phyloP scores from a whole-genome alignment of 2,329 filamentous ascomycete genomes.

The Sporothrix phasma region DNA sequence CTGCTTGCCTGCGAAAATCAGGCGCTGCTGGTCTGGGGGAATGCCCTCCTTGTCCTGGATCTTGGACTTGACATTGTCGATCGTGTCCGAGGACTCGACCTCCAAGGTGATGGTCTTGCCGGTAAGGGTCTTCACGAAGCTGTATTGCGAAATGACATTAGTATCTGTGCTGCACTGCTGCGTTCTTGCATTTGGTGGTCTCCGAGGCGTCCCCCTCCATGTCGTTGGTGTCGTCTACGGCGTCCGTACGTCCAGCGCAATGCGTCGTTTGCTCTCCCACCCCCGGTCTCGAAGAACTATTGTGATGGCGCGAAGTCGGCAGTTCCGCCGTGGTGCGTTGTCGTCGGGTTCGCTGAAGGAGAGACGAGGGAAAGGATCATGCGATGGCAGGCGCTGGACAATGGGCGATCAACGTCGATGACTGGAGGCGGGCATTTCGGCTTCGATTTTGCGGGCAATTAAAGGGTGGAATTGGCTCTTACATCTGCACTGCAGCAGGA shows the following conservation, averaged over 20 bases:
- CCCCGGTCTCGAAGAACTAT: not conserved
- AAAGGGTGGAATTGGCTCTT: constrained; percentile 34
- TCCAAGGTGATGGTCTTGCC: constrained; percentile 99
- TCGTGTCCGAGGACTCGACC: constrained; percentile 97
- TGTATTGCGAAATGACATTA: constrained; percentile 31
- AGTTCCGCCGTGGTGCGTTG: not conserved
- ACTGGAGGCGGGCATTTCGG: not conserved
- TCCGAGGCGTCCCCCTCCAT: not conserved
- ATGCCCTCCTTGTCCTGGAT: constrained; percentile 99
- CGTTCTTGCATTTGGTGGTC: not conserved
- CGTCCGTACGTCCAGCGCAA: not conserved
- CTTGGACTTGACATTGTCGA: constrained; percentile 99
- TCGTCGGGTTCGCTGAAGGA: not conserved
- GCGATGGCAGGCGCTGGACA: not conserved
- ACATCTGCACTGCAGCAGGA: constrained; percentile 71
- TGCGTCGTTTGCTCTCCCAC: not conserved
- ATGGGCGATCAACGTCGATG: not conserved
- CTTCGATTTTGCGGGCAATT: not conserved
- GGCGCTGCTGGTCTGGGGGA: constrained; percentile 92
- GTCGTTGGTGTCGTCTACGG: not conserved
- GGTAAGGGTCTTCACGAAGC: constrained; percentile 99
- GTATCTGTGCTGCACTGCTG: not conserved
- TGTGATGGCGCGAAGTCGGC: not conserved
- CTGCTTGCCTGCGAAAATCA: constrained; percentile 99
- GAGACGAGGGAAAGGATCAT: not conserved